Base-by-base conservation (phyloP, 352 stramenopile species). In the Globisporangium ultimum region DNA sequence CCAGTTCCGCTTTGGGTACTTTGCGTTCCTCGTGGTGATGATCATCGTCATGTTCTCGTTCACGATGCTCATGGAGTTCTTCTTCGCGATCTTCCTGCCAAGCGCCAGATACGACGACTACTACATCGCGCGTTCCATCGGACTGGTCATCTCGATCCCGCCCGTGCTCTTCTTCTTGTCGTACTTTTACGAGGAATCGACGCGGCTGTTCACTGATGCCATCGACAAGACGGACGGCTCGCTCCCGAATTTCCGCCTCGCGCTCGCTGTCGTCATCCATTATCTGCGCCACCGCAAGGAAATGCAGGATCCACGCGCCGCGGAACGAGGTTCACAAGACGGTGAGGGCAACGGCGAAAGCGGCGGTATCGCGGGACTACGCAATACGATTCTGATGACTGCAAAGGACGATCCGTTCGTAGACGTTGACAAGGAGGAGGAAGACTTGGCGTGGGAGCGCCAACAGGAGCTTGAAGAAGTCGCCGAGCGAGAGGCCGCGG, bases 21-120 rank as follows among this genome's bases (percentile, higher is more conserved):
- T 93, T 40, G 75, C 83, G 34, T 93, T 93, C 58, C 66, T 93
- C n/a, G 81, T 91, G 59, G 65, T 89, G 47, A 89, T 93, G 81
- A 68, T 88, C 48, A 78, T 93, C 66, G 60, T 93, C 66, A 89
- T 93, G 70, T 88, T 91, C 65, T 93, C 83, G 14, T 91, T 93
- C 62, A 89, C 80, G 64, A 55, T 88, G 54, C 67, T 93, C 47
- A 93, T 93, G 83, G 83, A 91, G 68, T 82, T 93, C 55, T 93
- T 91, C 72, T 93, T 93, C 57, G 76, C 79, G 20, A 87, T 93
- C 57, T 93, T 93, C 56, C 65, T 93, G 41, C 83, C 83, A 21
- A 90, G 79, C 48, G 81, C 83, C 60, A 88, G 88, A 60, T 87
- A 76, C 60, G 73, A 86, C 53, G 69, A 80, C 15, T 82, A 87